These are phyloP conservation scores for Juncus inflexus DNA, from an alignment of 176 grass and related monocot species.

Conservation along the genomic window DNA sequence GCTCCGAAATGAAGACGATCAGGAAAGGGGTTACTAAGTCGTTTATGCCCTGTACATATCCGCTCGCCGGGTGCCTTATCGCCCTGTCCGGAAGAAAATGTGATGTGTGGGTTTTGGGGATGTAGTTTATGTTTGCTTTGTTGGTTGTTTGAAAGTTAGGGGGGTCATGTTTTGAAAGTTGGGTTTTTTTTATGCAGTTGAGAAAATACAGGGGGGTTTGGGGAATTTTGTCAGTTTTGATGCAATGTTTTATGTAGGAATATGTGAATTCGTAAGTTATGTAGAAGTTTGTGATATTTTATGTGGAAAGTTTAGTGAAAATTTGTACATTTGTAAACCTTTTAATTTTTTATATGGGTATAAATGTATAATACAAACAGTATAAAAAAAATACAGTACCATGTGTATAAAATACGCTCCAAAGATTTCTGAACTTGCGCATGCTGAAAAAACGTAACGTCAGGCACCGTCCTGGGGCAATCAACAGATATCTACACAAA, in stretches of 20 bases:
- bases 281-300: no score
- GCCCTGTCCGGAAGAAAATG: conserved; percentile 38
- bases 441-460: conserved; percentile 79
- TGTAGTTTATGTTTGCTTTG: background rate
- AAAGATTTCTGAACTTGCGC: conserved; percentile 89
- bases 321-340: no score
- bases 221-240: no score
- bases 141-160: background rate
- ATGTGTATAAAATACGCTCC: conserved; percentile 90
- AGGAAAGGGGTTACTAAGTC: conserved; percentile 91
- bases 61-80: conserved; percentile 92
- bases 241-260: no score
- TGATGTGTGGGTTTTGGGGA: background rate
- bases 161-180: background rate
- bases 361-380: background rate
- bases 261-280: no score
- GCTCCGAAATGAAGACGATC: conserved; percentile 87
- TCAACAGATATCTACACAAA: conserved; percentile 57
- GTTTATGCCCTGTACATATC: conserved; percentile 99
- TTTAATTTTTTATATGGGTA: no score
- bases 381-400: conserved; percentile 41
- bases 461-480: conserved; percentile 84
- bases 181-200: background rate
- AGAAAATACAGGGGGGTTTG: no score
- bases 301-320: no score